A percentile compares a stretch with the other conserved stretches of the same genome.
phyloP scores from a whole-genome alignment of 1,139 yeast species.

The Spathaspora jeffriesii region DNA sequence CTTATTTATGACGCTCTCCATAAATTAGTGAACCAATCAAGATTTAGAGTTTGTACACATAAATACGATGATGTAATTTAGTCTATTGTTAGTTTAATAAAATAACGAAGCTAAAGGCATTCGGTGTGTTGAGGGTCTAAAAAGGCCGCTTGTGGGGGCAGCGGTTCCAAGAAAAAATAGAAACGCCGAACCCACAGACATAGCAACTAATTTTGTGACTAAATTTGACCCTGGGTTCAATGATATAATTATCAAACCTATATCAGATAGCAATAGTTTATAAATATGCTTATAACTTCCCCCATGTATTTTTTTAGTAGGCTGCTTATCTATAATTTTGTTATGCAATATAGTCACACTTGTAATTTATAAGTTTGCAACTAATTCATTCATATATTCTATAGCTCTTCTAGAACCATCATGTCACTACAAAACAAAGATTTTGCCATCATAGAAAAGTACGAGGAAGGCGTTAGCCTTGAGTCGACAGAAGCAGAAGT shows the following conservation, averaged over 20 bases:
- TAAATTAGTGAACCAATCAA: too few relatives aligned
- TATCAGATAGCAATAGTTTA: background rate
- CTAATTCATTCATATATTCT: background rate
- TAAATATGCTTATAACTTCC: background rate
- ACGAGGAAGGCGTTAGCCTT: slow-evolving; percentile 6
- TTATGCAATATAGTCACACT: background rate
- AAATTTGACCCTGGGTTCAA: too few relatives aligned
- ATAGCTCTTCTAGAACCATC: background rate
- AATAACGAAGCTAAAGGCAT: too few relatives aligned
- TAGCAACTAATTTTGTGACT: too few relatives aligned
- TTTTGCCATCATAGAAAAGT: slow-evolving; percentile 5
- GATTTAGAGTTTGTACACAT: too few relatives aligned
- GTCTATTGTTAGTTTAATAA: too few relatives aligned
- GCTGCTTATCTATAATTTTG: background rate
- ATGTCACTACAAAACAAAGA: background rate
- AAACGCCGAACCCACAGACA: too few relatives aligned
- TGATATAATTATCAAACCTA: background rate
- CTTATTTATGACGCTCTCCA: too few relatives aligned
- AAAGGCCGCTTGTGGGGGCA: too few relatives aligned
- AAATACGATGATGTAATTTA: too few relatives aligned
- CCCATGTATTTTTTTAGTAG: background rate
- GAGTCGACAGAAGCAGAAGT: slow-evolving; percentile 4
- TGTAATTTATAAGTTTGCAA: background rate
- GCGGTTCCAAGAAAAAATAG: too few relatives aligned
- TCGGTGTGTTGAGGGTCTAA: too few relatives aligned